Percentiles rank a stretch among this genome's conserved stretches.
Evolutionary conservation across 148 eudicot species (phyloP).

Genomic region (Fagopyrum esculentum): DNA sequence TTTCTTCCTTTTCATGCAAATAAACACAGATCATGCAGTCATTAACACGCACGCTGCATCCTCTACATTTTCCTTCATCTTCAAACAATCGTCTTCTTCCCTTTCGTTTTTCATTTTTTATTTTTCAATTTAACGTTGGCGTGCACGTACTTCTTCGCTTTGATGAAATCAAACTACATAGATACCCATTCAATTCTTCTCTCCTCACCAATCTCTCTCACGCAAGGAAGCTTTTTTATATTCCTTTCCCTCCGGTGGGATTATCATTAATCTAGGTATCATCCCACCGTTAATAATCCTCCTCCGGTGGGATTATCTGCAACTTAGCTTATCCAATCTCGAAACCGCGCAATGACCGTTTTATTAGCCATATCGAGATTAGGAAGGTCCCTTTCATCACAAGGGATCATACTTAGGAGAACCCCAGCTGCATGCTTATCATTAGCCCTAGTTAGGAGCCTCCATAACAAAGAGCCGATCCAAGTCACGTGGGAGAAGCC

Average conservation of each 20-base stretch:
- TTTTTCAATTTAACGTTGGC: neutral
- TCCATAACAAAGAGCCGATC: slow-evolving; percentile 47
- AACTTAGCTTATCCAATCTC: neutral
- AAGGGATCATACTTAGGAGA: slow-evolving; percentile 10
- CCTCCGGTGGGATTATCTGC: too few relatives aligned
- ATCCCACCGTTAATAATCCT: neutral
- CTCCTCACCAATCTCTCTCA: neutral
- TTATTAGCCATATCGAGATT: slow-evolving; percentile 28
- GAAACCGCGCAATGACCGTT: slow-evolving; percentile 9
- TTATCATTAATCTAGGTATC: neutral
- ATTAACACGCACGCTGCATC: neutral
- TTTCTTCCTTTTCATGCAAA: neutral
- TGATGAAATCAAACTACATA: slow-evolving; percentile 8
- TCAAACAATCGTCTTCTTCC: neutral
- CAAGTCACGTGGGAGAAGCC: slow-evolving; percentile 78
- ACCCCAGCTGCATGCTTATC: slow-evolving; percentile 24
- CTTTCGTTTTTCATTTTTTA: neutral
- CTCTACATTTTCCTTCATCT: neutral
- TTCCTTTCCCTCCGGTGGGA: neutral
- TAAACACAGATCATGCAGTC: slow-evolving; percentile 3
- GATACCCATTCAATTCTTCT: slow-evolving; percentile 1
- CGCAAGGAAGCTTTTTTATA: neutral
- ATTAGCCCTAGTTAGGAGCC: slow-evolving; percentile 22
- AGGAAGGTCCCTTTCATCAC: slow-evolving; percentile 11
- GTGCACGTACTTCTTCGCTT: neutral